These are phyloP conservation scores for Puccinia hordei DNA, from an alignment of 1,284 basidiomycete species.

Conservation along the genomic window DNA sequence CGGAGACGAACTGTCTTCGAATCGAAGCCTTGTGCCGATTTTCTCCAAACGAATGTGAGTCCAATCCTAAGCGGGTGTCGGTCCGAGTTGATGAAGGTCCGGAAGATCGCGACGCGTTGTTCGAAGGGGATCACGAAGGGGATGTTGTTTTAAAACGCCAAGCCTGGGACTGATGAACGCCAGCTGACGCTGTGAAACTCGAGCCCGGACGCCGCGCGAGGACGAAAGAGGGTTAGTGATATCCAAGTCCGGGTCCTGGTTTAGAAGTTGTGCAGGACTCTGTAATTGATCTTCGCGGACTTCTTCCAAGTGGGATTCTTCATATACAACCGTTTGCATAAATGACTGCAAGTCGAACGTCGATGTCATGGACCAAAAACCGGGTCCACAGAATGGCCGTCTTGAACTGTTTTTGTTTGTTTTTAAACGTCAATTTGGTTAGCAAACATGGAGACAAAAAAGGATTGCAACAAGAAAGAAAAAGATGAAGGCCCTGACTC, in stretches of 20 bases:
- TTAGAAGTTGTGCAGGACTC: constrained; percentile 10
- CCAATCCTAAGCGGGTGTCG: constrained; percentile 52
- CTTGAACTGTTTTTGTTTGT: constrained; percentile 68
- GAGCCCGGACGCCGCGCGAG: constrained; percentile 17
- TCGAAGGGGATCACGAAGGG: constrained; percentile 96
- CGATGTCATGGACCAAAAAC: constrained; percentile 80
- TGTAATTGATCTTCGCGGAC: constrained; percentile 54
- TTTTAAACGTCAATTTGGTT: constrained; percentile 6
- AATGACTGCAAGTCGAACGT: constrained; percentile 78
- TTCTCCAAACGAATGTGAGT: constrained; percentile 23
- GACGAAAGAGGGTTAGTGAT: constrained; percentile 47
- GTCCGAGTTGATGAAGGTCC: constrained; percentile 75
- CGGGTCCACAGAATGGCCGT: constrained; percentile 73
- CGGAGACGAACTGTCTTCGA: constrained; percentile 72
- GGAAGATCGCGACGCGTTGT: constrained; percentile 83
- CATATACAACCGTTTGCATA: constrained; percentile 82
- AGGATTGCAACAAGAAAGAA: neutral
- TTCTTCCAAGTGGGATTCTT: constrained; percentile 55
- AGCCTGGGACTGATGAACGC: constrained; percentile 79
- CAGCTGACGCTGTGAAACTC: constrained; percentile 70
- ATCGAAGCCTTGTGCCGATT: constrained; percentile 65
- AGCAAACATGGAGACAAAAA: constrained; percentile 23
- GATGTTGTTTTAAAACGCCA: constrained; percentile 88
- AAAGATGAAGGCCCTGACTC: constrained; percentile 66
- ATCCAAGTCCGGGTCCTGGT: constrained; percentile 31